These are phyloP conservation scores for Drechslerella dactyloides DNA, from an alignment of 2,329 filamentous ascomycete species.

Conservation along the genomic window DNA sequence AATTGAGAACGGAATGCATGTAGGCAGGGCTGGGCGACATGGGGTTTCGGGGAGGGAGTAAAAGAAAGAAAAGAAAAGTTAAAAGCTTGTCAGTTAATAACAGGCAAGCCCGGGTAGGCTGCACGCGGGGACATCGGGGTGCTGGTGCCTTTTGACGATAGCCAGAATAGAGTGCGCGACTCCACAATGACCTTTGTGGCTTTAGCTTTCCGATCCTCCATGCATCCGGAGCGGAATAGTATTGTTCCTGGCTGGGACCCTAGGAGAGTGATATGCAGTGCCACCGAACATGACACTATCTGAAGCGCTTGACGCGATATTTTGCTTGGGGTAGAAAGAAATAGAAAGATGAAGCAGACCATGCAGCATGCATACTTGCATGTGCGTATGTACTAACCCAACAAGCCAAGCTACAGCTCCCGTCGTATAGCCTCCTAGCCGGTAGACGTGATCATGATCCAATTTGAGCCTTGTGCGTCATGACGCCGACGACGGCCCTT, in stretches of 20 bases:
- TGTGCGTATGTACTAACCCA: not conserved
- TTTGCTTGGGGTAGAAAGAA: slow-evolving; percentile 15
- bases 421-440: too few relatives aligned
- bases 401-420: too few relatives aligned
- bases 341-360: slow-evolving; percentile 18
- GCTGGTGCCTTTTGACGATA: not conserved
- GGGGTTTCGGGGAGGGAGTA: not conserved
- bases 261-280: slow-evolving; percentile 36
- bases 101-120: too few relatives aligned
- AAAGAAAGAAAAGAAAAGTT: not conserved
- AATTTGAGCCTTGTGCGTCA: slow-evolving; percentile 49
- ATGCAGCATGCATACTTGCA: slow-evolving; percentile 19
- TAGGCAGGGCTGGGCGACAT: slow-evolving; percentile 13
- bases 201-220: slow-evolving; percentile 48
- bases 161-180: slow-evolving; percentile 9
- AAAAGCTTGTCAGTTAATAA: slow-evolving; percentile 1
- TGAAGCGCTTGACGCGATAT: slow-evolving; percentile 49
- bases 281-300: slow-evolving; percentile 41
- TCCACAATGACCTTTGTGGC: slow-evolving; percentile 38
- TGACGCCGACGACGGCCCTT: slow-evolving; percentile 14
- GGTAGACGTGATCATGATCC: slow-evolving; percentile 24
- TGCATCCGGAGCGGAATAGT: slow-evolving; percentile 22
- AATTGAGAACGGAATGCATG: slow-evolving; percentile 1
- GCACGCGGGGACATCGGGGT: not conserved
- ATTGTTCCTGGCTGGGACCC: slow-evolving; percentile 6